phyloP scores from a whole-genome alignment of 345 rosid species.

The Sisymbrium altissimum region DNA sequence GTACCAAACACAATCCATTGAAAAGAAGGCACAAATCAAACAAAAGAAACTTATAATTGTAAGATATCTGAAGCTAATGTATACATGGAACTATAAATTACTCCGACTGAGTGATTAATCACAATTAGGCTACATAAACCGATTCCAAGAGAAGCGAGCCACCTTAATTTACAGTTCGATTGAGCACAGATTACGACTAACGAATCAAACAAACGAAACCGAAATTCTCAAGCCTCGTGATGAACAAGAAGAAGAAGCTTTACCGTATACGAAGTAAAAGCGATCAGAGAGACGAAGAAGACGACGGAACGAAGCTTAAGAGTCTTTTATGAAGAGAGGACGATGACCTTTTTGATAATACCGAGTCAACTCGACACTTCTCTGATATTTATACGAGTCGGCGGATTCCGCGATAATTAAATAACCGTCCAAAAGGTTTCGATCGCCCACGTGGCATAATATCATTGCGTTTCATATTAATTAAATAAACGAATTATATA shows the following conservation, averaged over 20 bases:
- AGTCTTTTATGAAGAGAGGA: background rate
- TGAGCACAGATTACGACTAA: background rate
- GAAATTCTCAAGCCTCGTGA: too few species aligned
- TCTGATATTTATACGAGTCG: background rate
- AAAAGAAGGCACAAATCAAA: background rate
- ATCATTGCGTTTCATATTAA: background rate
- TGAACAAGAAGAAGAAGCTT: background rate
- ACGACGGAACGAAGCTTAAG: too few species aligned
- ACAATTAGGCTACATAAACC: background rate
- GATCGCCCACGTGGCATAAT: background rate
- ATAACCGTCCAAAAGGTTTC: too few species aligned
- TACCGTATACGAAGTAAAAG: background rate
- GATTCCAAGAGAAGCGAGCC: background rate
- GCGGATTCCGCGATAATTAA: slow-evolving; percentile 13
- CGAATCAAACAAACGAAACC: slow-evolving; percentile 10
- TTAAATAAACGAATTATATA: background rate
- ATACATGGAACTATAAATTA: too few species aligned
- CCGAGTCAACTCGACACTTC: slow-evolving; percentile 10
- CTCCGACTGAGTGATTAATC: background rate
- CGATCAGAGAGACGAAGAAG: background rate
- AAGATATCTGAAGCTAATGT: background rate
- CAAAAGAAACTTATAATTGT: too few species aligned
- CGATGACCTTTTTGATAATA: background rate
- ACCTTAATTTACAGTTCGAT: too few species aligned
- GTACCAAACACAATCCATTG: background rate